Base-by-base conservation (phyloP, 148 eudicot genomes). In the Chenopodium album region DNA sequence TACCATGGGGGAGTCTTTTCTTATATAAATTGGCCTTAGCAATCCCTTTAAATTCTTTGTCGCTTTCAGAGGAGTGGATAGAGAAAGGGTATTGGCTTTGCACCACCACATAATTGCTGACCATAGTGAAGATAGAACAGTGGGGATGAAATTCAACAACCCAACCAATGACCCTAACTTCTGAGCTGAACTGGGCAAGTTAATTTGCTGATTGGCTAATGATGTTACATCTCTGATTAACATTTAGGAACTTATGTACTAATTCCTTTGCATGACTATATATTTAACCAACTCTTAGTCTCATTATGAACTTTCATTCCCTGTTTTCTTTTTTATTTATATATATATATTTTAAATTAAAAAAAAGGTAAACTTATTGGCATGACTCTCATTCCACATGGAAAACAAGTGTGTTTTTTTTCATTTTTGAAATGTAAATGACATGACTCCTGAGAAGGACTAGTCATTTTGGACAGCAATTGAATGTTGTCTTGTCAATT, bases 341-440 rank as follows among this genome's bases (percentile, higher is more conserved):
- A 31, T 31, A 31, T 31, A 31, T 31, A 31, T 31, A 1, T 31
- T 31, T 31, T 31, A 1, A 31, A 52, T 14, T 52, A 47, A 47
- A 47, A 47, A 47, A 10, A 9, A 50, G 14, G 54, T 50, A 11
- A 50, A 13, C 13, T 0, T 73, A 50, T 48, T 50, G 28, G 60
- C 28, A 26, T 34, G 79, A 60, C 29, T 34, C 46, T 31, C 26
- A 76, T 11, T 28, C 14, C 68, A 32, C 34, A 26, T 7, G 4
- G 48, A 62, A 77, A 66, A 41, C 54, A 78, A 65, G 80, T 41
- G 44, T 41, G 44, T 12, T 65, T 65, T 65, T 65, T 54, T 63
- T 37, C 71, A 37, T 77, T 19, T 7, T 0, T 44, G 52, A 28
- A 63, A 64, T 31, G 2, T 28, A 6, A 63, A 23, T 64, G 70